These are phyloP conservation scores for Clavispora asparagi DNA, from an alignment of 805 yeast genomes.

Conservation along the genomic window DNA sequence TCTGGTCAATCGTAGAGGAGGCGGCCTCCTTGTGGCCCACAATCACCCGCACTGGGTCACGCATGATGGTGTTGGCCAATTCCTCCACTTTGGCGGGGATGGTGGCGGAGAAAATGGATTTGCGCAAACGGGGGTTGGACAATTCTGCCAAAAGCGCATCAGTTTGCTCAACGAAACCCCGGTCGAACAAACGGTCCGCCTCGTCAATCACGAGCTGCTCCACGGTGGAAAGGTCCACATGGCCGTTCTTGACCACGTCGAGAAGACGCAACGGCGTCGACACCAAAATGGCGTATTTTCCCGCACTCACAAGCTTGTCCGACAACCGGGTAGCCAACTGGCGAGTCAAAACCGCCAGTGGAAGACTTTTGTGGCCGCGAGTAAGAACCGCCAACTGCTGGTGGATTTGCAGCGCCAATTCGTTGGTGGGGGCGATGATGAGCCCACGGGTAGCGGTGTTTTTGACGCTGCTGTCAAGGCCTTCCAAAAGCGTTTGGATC, in stretches of 20 bases:
- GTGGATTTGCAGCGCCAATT: constrained; percentile 81
- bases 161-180: constrained; percentile 83
- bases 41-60: constrained; percentile 77
- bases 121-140: constrained; percentile 47
- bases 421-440: constrained; percentile 91
- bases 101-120: constrained; percentile 90
- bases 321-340: constrained; percentile 64
- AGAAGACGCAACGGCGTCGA: constrained; percentile 87
- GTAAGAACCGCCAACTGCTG: constrained; percentile 59
- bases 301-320: constrained; percentile 51
- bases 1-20: constrained; percentile 74
- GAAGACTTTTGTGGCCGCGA: constrained; percentile 47
- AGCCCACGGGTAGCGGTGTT: constrained; percentile 63
- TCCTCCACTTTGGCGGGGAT: constrained; percentile 91
- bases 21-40: constrained; percentile 96
- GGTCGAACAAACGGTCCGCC: constrained; percentile 89
- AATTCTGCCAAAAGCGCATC: constrained; percentile 72
- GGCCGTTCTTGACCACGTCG: constrained; percentile 62
- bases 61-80: constrained; percentile 79
- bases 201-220: constrained; percentile 84
- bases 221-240: constrained; percentile 59
- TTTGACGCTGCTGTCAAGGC: constrained; percentile 18
- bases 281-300: constrained; percentile 73
- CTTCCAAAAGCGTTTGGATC: constrained; percentile 44
- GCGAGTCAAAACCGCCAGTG: constrained; percentile 63